phyloP scores from a whole-genome alignment of 495 filamentous ascomycete species.

The Collariella sp. region DNA sequence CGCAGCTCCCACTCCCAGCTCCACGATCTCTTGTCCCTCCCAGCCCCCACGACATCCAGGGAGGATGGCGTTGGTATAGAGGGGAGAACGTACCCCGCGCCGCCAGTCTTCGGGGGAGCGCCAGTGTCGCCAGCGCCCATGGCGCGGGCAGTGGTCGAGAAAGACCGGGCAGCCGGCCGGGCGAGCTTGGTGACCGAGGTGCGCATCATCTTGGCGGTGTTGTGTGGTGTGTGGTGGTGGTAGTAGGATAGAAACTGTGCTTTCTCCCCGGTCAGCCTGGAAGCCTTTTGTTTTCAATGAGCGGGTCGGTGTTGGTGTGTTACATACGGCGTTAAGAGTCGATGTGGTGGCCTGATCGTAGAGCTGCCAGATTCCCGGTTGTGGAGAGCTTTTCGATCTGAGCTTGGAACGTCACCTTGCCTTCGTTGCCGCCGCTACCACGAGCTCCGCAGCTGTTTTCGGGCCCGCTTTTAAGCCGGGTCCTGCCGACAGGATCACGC shows the following conservation, averaged over 20 bases:
- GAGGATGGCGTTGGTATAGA: neutral
- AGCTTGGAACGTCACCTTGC: constrained; percentile 9
- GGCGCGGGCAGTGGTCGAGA: constrained; percentile 53
- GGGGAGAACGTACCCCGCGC: constrained; percentile 33
- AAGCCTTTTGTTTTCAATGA: neutral
- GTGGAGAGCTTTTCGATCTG: constrained; percentile 10
- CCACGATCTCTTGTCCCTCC: neutral
- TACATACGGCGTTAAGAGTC: neutral
- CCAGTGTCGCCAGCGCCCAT: constrained; percentile 65
- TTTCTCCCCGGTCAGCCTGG: neutral
- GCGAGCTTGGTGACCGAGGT: constrained; percentile 53
- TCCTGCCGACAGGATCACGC: too few species aligned
- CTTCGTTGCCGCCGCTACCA: too few species aligned
- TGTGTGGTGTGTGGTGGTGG: constrained; percentile 6
- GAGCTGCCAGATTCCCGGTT: neutral
- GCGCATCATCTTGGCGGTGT: constrained; percentile 50
- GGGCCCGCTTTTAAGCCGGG: too few species aligned
- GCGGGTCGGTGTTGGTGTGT: neutral
- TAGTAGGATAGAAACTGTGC: neutral
- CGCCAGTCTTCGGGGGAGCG: constrained; percentile 44
- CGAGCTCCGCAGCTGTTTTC: too few species aligned
- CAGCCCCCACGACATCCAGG: neutral
- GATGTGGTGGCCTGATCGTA: constrained; percentile 11
- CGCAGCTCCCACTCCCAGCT: neutral
- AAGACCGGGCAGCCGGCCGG: constrained; percentile 42